These are phyloP conservation scores for Xylariaceae sp. DNA, from an alignment of 2,329 filamentous ascomycete genomes.

Conservation along the genomic window DNA sequence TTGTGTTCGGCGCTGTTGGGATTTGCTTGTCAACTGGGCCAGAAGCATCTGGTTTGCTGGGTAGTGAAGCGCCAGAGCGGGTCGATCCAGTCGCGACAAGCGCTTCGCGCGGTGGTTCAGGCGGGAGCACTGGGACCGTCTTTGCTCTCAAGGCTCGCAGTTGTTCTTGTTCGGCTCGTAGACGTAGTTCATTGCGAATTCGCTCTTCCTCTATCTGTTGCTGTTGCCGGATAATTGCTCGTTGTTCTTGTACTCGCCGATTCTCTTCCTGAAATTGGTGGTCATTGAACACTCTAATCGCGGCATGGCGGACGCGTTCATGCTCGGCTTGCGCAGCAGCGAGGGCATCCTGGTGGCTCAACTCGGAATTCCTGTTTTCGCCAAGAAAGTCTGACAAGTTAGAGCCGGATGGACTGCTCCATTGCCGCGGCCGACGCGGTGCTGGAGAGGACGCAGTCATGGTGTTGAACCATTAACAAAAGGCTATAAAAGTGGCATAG, in stretches of 20 bases:
- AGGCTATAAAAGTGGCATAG: conserved; percentile 24
- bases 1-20: conserved; percentile 19
- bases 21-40: not conserved
- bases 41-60: not conserved
- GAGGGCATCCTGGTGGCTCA: conserved; percentile 61
- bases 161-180: conserved; percentile 46
- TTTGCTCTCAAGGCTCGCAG: conserved; percentile 46
- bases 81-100: conserved; percentile 4
- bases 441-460: conserved; percentile 45
- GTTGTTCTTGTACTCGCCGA: conserved; percentile 30
- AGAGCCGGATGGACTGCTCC: conserved; percentile 41
- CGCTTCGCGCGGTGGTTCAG: conserved; percentile 24
- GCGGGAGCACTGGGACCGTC: conserved; percentile 42
- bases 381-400: conserved; percentile 59
- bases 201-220: conserved; percentile 47
- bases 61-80: not conserved
- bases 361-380: conserved; percentile 58
- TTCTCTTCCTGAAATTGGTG: conserved; percentile 44
- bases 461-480: conserved; percentile 14
- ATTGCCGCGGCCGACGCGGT: conserved; percentile 35
- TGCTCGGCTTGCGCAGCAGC: conserved; percentile 63
- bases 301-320: conserved; percentile 55
- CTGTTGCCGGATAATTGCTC: conserved; percentile 40
- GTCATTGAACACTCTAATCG: conserved; percentile 46
- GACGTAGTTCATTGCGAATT: conserved; percentile 41